Base-by-base conservation (phyloP, 768 basidiomycete genomes). In the Paxillus ammoniavirescens region DNA sequence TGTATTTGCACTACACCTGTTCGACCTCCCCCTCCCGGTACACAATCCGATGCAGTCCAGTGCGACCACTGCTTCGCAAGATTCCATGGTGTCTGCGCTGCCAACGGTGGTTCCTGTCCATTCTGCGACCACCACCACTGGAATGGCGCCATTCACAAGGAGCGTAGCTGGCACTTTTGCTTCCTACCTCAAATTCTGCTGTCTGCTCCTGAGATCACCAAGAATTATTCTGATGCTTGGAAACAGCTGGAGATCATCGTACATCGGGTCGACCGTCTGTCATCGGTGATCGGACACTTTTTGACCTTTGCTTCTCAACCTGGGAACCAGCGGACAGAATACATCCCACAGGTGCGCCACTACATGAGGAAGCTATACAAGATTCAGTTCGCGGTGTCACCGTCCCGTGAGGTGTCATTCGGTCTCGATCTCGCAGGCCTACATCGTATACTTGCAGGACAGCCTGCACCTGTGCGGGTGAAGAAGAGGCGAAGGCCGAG, bases 111-210 rank as follows among this genome's bases (percentile, higher is more conserved):
- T 35, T 93, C 91, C 5, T 93, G 91, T 65, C 91, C 91, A 0
- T 93, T 93, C 75, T 93, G 91, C 59, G 91, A 93, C 58, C 90
- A 91, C 61, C 87, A 91, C 56, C 91, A 93, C 63, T 93, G 91
- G 26, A 26, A 26, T 26, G 26, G 26, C 5, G 26, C 26, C 26
- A 26, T 26, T 26, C 26, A 83, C 65, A 92, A 91, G 68, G 81
- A 88, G 58, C 84, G 91, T 45, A 87, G 78, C 60, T 93, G 84
- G 82, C 89, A 93, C 64, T 93, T 87, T 71, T 87, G 84, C 65
- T 90, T 81, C 69, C 77, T 93, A 23, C 87, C 90, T 26, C 64
- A 82, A 23, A 82, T 91, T 55, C 77, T 91, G 15, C 65, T 79
- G 23, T 79, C 75, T 45, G 91, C 91, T n/a, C 89, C 91, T 1